Percentiles rank a stretch among this genome's conserved stretches.
phyloP scores from a whole-genome alignment of 768 basidiomycete genomes.

The Punctularia strigosozonata region DNA sequence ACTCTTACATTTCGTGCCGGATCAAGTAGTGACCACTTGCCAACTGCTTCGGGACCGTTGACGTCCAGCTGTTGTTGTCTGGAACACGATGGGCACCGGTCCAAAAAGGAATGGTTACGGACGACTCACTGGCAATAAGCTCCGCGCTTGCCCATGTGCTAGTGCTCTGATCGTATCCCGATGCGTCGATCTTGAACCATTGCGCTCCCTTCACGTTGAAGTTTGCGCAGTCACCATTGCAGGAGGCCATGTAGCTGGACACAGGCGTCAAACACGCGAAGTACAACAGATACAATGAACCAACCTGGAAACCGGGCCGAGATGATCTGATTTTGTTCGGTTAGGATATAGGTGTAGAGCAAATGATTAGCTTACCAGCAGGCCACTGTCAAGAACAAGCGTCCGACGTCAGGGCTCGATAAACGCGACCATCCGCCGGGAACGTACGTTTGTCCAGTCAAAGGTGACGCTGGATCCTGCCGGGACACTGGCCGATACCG shows the following conservation, averaged over 20 bases:
- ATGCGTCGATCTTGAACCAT: constrained; percentile 41
- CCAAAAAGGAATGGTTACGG: background rate
- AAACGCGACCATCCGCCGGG: background rate
- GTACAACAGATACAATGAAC: too few relatives aligned
- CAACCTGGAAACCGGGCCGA: too few relatives aligned
- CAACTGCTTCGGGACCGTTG: constrained; percentile 28
- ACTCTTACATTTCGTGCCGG: constrained; percentile 34
- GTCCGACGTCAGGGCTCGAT: background rate
- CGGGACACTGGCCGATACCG: constrained; percentile 22
- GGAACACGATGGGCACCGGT: too few relatives aligned
- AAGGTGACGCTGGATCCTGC: constrained; percentile 32
- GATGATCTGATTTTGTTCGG: constrained; percentile 23
- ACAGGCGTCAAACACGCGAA: too few relatives aligned
- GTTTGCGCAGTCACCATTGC: constrained; percentile 27
- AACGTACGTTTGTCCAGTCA: constrained; percentile 31
- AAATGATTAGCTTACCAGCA: constrained; percentile 4
- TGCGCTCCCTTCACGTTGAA: constrained; percentile 23
- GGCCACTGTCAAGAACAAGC: constrained; percentile 13
- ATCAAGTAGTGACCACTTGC: constrained; percentile 37
- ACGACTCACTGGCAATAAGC: constrained; percentile 26
- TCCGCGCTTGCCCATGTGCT: constrained; percentile 31
- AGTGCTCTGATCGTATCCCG: constrained; percentile 27
- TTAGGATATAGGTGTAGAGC: background rate
- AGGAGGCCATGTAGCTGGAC: constrained; percentile 41
- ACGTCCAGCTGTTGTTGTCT: constrained; percentile 29